A percentile compares a stretch with the other conserved stretches of the same genome.
Evolutionary conservation across 2,329 filamentous ascomycete species (phyloP).

Genomic region (Clathrospora elynae): DNA sequence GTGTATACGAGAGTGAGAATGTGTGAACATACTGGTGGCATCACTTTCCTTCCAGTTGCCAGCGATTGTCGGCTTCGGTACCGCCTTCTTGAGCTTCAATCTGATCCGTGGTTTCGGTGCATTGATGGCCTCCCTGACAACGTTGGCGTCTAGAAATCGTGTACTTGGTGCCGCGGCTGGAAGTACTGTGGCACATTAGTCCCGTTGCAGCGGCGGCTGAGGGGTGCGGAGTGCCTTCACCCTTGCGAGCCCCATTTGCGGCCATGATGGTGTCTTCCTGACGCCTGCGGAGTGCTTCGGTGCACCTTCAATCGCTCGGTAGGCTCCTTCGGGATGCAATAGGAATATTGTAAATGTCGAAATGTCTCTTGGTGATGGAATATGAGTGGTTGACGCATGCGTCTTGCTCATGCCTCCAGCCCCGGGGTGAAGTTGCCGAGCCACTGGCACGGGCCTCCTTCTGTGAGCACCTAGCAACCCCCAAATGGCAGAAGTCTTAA

Average conservation of each 20-base stretch:
- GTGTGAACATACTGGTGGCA: slow-evolving; percentile 61
- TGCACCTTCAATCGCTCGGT: slow-evolving; percentile 6
- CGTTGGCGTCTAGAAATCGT: slow-evolving; percentile 35
- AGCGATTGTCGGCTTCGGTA: slow-evolving; percentile 67
- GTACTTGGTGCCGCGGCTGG: slow-evolving; percentile 24
- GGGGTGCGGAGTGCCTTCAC: slow-evolving; percentile 31
- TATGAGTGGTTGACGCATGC: slow-evolving; percentile 18
- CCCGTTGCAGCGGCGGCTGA: slow-evolving; percentile 15
- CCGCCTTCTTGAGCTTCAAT: slow-evolving; percentile 62
- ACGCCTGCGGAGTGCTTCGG: slow-evolving; percentile 47
- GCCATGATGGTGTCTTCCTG: slow-evolving; percentile 32
- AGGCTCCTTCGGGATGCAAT: not conserved
- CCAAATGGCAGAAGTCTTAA: slow-evolving; percentile 3
- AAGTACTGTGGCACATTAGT: slow-evolving; percentile 34
- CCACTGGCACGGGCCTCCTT: slow-evolving; percentile 6
- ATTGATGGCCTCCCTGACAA: slow-evolving; percentile 43
- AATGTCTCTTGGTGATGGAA: slow-evolving; percentile 24
- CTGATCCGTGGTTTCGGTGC: slow-evolving; percentile 51
- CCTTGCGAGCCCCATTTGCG: slow-evolving; percentile 47
- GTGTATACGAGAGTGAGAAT: no score
- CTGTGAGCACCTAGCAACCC: no score
- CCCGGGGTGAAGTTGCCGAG: slow-evolving; percentile 17
- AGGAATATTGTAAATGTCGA: slow-evolving; percentile 13
- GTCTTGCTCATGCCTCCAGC: slow-evolving; percentile 11
- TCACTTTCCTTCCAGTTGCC: slow-evolving; percentile 74